Evolutionary conservation across 441 rosid species (phyloP), one percentile per base, ranked within the genome.

Genomic region (Macaranga tanarius): DNA sequence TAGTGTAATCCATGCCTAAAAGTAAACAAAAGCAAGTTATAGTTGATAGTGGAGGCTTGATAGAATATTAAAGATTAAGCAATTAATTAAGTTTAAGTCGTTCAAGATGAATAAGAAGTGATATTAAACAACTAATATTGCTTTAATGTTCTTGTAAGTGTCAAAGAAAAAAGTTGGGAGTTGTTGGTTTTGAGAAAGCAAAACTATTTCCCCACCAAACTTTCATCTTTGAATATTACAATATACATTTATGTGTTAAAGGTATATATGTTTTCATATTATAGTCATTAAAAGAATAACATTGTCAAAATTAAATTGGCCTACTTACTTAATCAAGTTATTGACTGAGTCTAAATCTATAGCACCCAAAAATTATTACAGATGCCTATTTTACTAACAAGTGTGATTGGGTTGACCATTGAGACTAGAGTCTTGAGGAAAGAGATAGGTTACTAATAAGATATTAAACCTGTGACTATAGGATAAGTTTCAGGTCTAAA

Each of bases 381-480:
- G 58, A 69, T 63, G 66, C 23, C 44, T 52, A 70, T 57, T 42
- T 34, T 44, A 72, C 62, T 51, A 54, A 58, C 62, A 61, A 38
- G 65, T 42, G 71, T 52, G 67, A 75, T 57, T 70, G 62, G 70
- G 71, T 82, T 82, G 83, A 82, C 83, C 48, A 58, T 71, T 26
- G 20, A 71, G 80, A 74, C 83, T 64, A 16, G 20, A 44, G 80
- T 72, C 75, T 58, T 52, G 15, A 38, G 56, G 47, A 34, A 47
- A 40, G 47, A 45, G 10, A 63, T 1, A 25, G 26, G 10, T n/a
- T 65, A 28, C n/a, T 20, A 51, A 13, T 42, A 67, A 65, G 7
- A 34, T 64, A 74, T 61, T 66, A 51, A 68, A 31, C 12, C 31
- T 71, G 52, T 22, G 61, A 69, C 3, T 56, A 55, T 45, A 64